Percentiles rank a stretch among this genome's conserved stretches.
Conservation (phyloP, 768 basidiomycete genomes). For the Lactifluus subvellereus region DNA sequence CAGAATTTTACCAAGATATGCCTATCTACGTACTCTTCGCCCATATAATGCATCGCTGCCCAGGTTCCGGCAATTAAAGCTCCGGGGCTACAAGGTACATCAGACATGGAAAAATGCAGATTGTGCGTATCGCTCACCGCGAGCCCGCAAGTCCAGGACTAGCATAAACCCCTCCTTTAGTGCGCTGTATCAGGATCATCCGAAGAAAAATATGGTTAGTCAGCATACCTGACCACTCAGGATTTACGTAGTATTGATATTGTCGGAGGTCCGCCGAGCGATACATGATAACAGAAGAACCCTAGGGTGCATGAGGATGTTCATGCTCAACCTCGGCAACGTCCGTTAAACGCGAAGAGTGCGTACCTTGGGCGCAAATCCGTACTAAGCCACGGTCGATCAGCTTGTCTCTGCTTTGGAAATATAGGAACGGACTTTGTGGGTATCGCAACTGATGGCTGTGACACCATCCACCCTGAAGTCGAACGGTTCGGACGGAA, state of each 20-base stretch:
- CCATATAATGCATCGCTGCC: slow-evolving; percentile 95
- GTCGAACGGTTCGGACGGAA: slow-evolving; percentile 74
- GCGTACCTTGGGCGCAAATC: slow-evolving; percentile 83
- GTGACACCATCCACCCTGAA: slow-evolving; percentile 90
- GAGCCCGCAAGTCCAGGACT: slow-evolving; percentile 89
- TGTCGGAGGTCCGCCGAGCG: slow-evolving; percentile 65
- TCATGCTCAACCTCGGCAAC: background rate
- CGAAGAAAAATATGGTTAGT: slow-evolving; percentile 6
- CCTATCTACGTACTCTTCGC: slow-evolving; percentile 56
- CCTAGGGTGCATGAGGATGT: slow-evolving; percentile 39
- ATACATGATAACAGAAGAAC: slow-evolving; percentile 95
- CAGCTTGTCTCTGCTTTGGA: slow-evolving; percentile 6
- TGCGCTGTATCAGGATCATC: slow-evolving; percentile 23
- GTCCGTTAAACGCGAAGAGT: background rate
- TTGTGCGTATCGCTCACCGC: slow-evolving; percentile 45
- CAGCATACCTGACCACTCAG: slow-evolving; percentile 65
- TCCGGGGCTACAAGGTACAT: slow-evolving; percentile 58
- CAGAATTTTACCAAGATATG: background rate
- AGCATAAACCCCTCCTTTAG: slow-evolving; percentile 77
- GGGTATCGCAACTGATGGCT: slow-evolving; percentile 92
- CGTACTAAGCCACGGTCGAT: slow-evolving; percentile 51
- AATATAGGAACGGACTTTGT: slow-evolving; percentile 52
- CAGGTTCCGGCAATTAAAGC: slow-evolving; percentile 91
- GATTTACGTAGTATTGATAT: slow-evolving; percentile 82
- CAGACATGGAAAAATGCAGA: background rate